Evolutionary conservation across 768 basidiomycete genomes (phyloP).

Genomic region (Lentinus tigrinus): DNA sequence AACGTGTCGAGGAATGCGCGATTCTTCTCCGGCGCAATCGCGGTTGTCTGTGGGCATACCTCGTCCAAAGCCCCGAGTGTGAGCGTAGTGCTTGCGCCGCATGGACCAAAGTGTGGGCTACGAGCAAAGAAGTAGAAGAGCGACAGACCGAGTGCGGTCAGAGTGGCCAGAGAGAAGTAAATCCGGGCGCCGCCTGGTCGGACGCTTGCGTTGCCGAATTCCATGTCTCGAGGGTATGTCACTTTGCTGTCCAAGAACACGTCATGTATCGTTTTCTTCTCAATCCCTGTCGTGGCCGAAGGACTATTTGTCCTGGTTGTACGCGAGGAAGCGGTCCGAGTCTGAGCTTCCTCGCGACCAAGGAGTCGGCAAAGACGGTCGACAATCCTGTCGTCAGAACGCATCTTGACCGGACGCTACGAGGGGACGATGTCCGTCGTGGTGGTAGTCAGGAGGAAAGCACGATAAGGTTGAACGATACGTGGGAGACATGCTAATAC

Average conservation of each 20-base stretch:
- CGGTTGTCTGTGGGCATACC: slow-evolving; percentile 7
- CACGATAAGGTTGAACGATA: too few relatives aligned
- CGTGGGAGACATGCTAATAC: too few relatives aligned
- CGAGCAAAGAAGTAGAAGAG: not conserved
- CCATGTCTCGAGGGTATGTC: not conserved
- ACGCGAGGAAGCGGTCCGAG: not conserved
- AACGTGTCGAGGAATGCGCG: slow-evolving; percentile 3
- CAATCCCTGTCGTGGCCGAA: not conserved
- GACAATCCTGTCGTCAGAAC: not conserved
- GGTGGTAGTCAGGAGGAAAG: too few relatives aligned
- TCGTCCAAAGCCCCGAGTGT: not conserved
- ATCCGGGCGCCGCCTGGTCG: not conserved
- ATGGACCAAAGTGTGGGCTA: not conserved
- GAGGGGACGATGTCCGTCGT: not conserved
- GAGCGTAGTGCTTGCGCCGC: not conserved
- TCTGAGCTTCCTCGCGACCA: not conserved
- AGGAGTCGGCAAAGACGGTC: not conserved
- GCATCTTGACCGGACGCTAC: not conserved
- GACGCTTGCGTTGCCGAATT: not conserved
- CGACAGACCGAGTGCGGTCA: not conserved
- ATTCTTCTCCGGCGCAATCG: slow-evolving; percentile 6
- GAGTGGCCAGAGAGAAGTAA: not conserved
- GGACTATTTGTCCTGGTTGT: not conserved
- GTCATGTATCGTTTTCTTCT: not conserved
- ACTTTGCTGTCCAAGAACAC: not conserved